Base-by-base conservation (phyloP, 176 grass and related monocot genomes). In the Zizania latifolia region DNA sequence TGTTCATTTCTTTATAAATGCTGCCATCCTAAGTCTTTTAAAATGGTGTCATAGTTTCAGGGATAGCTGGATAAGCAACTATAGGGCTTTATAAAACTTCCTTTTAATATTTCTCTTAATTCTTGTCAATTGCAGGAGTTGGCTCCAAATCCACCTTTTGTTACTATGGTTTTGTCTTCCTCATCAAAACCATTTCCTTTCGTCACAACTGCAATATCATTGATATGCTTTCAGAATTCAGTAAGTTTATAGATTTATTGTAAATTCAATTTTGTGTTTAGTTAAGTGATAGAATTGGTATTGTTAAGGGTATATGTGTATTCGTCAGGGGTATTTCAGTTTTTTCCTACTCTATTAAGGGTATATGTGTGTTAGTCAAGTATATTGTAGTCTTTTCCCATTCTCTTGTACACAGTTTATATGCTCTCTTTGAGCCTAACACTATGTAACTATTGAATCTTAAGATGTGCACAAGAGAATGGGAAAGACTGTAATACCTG, bases 131-230 rank as follows among this genome's bases (percentile, higher is more conserved):
- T 88, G 80, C 76, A 97, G 94, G 94, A 93, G 66, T 58, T 65
- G 71, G 55, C 68, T 69, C 83, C 81, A 36, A 78, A 74, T 76
- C 75, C 82, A 35, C 89, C 90, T 74, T 93, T 98, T n/a, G 35
- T 98, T 82, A 84, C 83, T 62, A 85, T 82, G 75, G 58, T 94
- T 79, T 83, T 98, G 28, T 93, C 94, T 53, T 86, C 94, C 57
- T 73, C 84, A 34, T 55, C 54, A 39, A 93, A 93, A 80, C 91
- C 91, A 62, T 87, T 98, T 75, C 87, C 91, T 61, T 89, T 98
- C 19, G 30, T 89, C 76, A 87, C 78, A 57, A 65, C 87, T 84
- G 71, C 78, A 74, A 83, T 87, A 65, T 85, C 78, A 0, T 87
- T 83, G 65, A 78, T 94, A 65, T 93, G 84, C 27, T 69, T 58